Conservation (phyloP, 192 early-diverging fungal species). For the Entomortierella lignicola region DNA sequence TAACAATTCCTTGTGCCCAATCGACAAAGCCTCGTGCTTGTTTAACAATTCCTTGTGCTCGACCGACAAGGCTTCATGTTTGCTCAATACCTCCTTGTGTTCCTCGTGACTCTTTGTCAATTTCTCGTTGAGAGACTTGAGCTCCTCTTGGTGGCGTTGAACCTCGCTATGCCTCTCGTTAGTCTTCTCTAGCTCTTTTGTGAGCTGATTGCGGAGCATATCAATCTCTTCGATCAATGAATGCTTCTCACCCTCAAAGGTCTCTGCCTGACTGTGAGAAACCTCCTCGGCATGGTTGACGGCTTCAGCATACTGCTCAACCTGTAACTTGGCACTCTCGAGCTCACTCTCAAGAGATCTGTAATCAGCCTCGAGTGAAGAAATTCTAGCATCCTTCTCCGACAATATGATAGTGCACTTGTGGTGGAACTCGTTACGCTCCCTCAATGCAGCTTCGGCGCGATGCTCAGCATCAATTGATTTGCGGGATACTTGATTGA, state of each 20-base stretch:
- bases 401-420: conserved; percentile 35
- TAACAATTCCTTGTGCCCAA: too few species aligned
- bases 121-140: conserved; percentile 23
- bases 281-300: conserved; percentile 43
- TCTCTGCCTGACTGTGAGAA: conserved; percentile 28
- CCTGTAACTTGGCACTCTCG: conserved; percentile 34
- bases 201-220: conserved; percentile 21
- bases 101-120: conserved; percentile 25
- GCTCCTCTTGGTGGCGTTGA: conserved; percentile 20
- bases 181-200: conserved; percentile 25
- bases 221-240: conserved; percentile 51
- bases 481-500: conserved; percentile 26
- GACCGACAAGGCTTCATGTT: too few species aligned
- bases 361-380: conserved; percentile 27
- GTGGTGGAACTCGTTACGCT: conserved; percentile 48
- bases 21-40: background rate
- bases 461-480: conserved; percentile 39
- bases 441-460: conserved; percentile 39
- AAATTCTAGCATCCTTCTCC: conserved; percentile 41
- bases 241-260: conserved; percentile 46
- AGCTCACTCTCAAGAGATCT: conserved; percentile 38
- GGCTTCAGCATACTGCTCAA: conserved; percentile 38
- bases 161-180: conserved; percentile 17
- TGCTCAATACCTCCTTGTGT: conserved; percentile 1
- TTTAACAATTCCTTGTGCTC: conserved; percentile 10